Evolutionary conservation across 2,329 filamentous ascomycete genomes (phyloP).

Genomic region (Trichoderma cornu-damae): DNA sequence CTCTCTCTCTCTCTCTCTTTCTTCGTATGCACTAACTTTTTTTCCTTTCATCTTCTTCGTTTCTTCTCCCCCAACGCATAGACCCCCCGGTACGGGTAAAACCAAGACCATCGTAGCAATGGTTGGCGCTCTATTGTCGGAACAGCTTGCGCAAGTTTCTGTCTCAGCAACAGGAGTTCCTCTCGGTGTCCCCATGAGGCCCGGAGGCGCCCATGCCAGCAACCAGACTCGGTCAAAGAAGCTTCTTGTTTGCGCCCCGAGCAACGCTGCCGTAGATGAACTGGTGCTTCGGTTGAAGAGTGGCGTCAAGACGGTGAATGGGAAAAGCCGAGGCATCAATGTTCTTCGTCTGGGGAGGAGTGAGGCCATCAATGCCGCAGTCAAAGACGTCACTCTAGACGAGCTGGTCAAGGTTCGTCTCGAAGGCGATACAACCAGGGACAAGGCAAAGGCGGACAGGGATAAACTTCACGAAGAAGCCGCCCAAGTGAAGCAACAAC

Average conservation of each 20-base stretch:
- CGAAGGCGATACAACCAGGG: conserved; percentile 53
- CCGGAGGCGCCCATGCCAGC: conserved; percentile 22
- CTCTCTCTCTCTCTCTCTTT: neutral
- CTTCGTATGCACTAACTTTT: neutral
- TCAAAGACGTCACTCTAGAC: conserved; percentile 88
- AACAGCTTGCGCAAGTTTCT: conserved; percentile 33
- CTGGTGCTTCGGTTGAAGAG: conserved; percentile 86
- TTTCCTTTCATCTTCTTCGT: neutral
- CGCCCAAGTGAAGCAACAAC: conserved; percentile 66
- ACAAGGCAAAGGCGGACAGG: conserved; percentile 50
- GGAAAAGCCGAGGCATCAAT: conserved; percentile 69
- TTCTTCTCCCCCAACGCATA: too few relatives aligned
- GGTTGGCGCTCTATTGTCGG: conserved; percentile 68
- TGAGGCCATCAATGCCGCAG: conserved; percentile 85
- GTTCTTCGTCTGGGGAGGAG: conserved; percentile 85
- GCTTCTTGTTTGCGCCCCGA: conserved; percentile 92
- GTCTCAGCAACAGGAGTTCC: conserved; percentile 30
- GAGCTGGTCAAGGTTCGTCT: conserved; percentile 78
- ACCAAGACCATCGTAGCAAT: conserved; percentile 98
- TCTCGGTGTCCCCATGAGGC: conserved; percentile 30
- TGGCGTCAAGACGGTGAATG: conserved; percentile 73
- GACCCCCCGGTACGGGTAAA: conserved; percentile 93
- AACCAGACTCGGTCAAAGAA: conserved; percentile 58
- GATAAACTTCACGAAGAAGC: conserved; percentile 61
- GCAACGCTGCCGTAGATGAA: conserved; percentile 96